Percentiles rank a stretch among this genome's conserved stretches.
Conservation (phyloP, 495 filamentous ascomycete genomes). For the Ramalina peruviana region DNA sequence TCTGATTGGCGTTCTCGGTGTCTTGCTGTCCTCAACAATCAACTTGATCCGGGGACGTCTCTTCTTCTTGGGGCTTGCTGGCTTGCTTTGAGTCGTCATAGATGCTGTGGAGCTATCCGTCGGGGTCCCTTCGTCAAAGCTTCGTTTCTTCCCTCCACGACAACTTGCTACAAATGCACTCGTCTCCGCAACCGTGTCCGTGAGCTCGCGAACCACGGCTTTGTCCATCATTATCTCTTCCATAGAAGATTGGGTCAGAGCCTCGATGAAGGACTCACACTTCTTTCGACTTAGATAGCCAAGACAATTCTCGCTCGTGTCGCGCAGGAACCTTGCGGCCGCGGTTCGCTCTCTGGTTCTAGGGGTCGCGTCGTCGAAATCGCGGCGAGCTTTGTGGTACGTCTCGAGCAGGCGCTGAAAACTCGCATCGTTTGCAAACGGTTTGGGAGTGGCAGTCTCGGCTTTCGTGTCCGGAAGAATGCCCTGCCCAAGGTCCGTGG, state of each 20-base stretch:
- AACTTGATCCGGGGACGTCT: not conserved
- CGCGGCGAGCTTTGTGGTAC: conserved; percentile 26
- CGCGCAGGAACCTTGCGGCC: conserved; percentile 33
- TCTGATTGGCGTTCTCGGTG: too few relatives aligned
- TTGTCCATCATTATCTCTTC: not conserved
- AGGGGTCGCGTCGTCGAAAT: conserved; percentile 19
- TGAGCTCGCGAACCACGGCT: conserved; percentile 21
- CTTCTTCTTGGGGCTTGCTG: too few relatives aligned
- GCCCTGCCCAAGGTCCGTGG: not conserved
- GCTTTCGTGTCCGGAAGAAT: not conserved
- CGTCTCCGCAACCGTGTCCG: conserved; percentile 18
- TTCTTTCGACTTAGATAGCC: conserved; percentile 22
- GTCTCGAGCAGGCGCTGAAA: conserved; percentile 22
- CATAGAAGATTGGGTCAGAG: not conserved
- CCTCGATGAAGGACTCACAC: not conserved
- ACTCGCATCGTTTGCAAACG: conserved; percentile 3
- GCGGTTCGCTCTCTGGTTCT: conserved; percentile 16
- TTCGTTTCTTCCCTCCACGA: conserved; percentile 30
- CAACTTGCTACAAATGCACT: conserved; percentile 24
- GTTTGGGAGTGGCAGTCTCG: not conserved
- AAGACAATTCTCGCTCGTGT: conserved; percentile 33
- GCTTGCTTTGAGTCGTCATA: too few relatives aligned
- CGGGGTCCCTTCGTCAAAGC: conserved; percentile 21
- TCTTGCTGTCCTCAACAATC: conserved; percentile 3
- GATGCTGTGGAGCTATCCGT: too few relatives aligned